phyloP scores from a whole-genome alignment of 345 rosid species.

The Eutrema heterophyllum region DNA sequence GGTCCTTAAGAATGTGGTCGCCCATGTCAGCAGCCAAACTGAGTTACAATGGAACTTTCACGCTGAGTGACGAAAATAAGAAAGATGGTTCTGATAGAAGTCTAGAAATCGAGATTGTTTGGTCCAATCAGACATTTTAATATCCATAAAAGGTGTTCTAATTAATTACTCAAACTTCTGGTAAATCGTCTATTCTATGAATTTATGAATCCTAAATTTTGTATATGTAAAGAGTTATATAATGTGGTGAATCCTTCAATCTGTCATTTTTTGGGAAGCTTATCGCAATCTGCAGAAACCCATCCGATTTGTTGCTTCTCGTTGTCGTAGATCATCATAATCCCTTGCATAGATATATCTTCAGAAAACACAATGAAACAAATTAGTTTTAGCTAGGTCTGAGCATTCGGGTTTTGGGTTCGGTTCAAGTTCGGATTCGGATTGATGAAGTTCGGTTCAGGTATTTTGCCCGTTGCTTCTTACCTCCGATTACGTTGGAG shows the following conservation, averaged over 20 bases:
- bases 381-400: background rate
- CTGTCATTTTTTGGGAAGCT: conserved; percentile 35
- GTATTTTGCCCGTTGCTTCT: background rate
- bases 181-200: too few relatives aligned
- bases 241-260: background rate
- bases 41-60: too few relatives aligned
- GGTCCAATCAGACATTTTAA: conserved; percentile 48
- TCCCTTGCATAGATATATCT: conserved; percentile 59
- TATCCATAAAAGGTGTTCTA: background rate
- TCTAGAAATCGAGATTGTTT: conserved; percentile 62
- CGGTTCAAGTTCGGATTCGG: too few relatives aligned
- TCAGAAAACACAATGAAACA: background rate
- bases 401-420: background rate
- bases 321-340: conserved; percentile 61
- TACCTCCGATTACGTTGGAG: conserved; percentile 63
- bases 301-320: conserved; percentile 70
- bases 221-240: background rate
- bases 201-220: background rate
- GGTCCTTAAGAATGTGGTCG: too few relatives aligned
- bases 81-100: conserved; percentile 43
- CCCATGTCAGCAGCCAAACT: too few relatives aligned
- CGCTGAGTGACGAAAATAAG: too few relatives aligned
- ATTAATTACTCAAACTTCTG: background rate
- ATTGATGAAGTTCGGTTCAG: background rate
- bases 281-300: conserved; percentile 49